Evolutionary conservation across 2,329 filamentous ascomycete species (phyloP).

Genomic region (Amesomyces nigricolor): DNA sequence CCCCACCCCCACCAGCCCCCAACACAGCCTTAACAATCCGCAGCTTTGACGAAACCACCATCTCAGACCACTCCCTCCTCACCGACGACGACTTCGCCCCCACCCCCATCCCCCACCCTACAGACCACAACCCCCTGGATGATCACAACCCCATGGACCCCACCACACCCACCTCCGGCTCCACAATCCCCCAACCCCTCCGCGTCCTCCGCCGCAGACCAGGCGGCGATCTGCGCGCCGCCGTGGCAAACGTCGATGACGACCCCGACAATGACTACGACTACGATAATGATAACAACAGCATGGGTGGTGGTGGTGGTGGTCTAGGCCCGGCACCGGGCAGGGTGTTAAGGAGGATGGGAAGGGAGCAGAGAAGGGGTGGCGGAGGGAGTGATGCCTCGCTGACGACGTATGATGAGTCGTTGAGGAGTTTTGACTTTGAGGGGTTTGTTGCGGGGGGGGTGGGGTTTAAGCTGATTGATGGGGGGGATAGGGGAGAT

Average conservation of each 20-base stretch:
- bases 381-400: constrained; percentile 34
- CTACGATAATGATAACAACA: too few species aligned
- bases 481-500: too few species aligned
- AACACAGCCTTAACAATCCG: constrained; percentile 43
- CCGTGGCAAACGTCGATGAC: constrained; percentile 53
- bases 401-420: constrained; percentile 55
- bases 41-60: constrained; percentile 58
- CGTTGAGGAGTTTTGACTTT: constrained; percentile 52
- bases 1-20: constrained; percentile 45
- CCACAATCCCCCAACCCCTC: constrained; percentile 46
- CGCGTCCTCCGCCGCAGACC: constrained; percentile 65
- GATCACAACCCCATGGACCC: too few species aligned
- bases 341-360: constrained; percentile 24
- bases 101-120: constrained; percentile 43
- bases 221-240: constrained; percentile 68
- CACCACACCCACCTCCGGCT: constrained; percentile 29
- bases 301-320: constrained; percentile 21
- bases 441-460: constrained; percentile 35
- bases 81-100: constrained; percentile 34
- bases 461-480: constrained; percentile 32
- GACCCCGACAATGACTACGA: too few species aligned
- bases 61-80: constrained; percentile 46
- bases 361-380: too few species aligned
- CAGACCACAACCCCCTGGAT: too few species aligned
- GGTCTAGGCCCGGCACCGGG: constrained; percentile 50